phyloP scores from a whole-genome alignment of 768 basidiomycete species.

The Leccinum subgranulosum region DNA sequence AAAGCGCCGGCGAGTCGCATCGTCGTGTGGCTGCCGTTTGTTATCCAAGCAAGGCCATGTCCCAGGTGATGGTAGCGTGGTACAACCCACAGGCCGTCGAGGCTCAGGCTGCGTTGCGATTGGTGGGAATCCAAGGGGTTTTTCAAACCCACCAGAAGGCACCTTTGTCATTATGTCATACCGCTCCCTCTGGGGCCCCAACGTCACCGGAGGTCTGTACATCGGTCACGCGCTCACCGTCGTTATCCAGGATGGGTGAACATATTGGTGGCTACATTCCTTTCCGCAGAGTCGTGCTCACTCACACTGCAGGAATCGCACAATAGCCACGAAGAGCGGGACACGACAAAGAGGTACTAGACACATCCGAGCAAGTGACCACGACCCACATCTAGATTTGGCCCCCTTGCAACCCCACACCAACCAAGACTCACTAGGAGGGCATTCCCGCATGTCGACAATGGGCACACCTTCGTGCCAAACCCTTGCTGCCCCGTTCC shows the following conservation, averaged over 20 bases:
- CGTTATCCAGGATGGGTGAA: slow-evolving; percentile 84
- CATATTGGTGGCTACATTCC: slow-evolving; percentile 73
- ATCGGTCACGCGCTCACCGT: slow-evolving; percentile 93
- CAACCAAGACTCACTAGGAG: background rate
- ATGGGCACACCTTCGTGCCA: background rate
- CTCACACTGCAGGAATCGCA: too few relatives aligned
- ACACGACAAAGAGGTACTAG: too few relatives aligned
- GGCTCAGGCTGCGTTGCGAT: slow-evolving; percentile 59
- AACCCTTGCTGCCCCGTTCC: too few relatives aligned
- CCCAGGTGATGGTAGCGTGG: slow-evolving; percentile 80
- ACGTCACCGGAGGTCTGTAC: slow-evolving; percentile 93
- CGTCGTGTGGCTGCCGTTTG: too few relatives aligned
- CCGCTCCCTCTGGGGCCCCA: slow-evolving; percentile 92
- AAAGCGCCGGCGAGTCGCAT: too few relatives aligned
- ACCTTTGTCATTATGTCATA: slow-evolving; percentile 88
- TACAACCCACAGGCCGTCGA: too few relatives aligned
- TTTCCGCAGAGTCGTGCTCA: background rate
- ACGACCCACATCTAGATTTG: background rate
- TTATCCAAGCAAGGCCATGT: too few relatives aligned
- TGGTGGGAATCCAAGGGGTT: too few relatives aligned
- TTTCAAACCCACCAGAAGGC: slow-evolving; percentile 54
- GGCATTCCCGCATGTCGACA: background rate
- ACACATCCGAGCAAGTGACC: background rate
- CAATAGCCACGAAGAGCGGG: too few relatives aligned
- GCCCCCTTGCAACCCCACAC: background rate